Percentiles rank a stretch among this genome's conserved stretches.
These are phyloP conservation scores for Calonectria naviculata DNA, from an alignment of 2,329 filamentous ascomycete species.

Conservation along the genomic window DNA sequence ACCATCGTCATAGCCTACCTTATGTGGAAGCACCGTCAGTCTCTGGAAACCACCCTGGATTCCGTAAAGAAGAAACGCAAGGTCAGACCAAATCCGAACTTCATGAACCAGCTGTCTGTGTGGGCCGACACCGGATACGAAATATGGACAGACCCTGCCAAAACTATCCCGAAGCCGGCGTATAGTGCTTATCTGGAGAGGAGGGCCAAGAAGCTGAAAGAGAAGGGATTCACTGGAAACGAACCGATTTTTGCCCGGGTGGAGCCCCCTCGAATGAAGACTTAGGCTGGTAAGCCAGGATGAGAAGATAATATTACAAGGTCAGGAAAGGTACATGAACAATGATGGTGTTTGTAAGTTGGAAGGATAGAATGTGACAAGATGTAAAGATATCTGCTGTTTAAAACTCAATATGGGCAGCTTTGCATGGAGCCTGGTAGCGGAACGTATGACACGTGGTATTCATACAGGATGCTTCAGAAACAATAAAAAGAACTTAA, in stretches of 20 bases:
- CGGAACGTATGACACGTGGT: background rate
- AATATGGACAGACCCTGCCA: background rate
- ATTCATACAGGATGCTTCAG: background rate
- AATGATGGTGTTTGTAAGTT: background rate
- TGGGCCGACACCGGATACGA: slow-evolving; percentile 1
- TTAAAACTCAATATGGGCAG: background rate
- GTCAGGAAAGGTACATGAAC: background rate
- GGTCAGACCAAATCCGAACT: background rate
- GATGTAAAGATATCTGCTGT: background rate
- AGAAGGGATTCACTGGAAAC: background rate
- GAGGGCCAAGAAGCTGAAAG: background rate
- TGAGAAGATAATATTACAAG: too few species aligned
- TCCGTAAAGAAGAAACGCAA: background rate
- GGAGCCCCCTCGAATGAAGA: background rate
- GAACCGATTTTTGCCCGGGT: background rate
- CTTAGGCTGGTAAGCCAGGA: background rate
- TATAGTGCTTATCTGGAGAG: background rate
- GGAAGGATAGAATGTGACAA: background rate
- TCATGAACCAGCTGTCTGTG: background rate
- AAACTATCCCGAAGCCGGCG: background rate
- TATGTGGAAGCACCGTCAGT: background rate
- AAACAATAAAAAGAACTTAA: background rate
- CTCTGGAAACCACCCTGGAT: background rate
- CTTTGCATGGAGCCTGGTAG: background rate
- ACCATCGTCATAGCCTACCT: slow-evolving; percentile 1